Evolutionary conservation across 257 asterid genomes (phyloP).

Genomic region (Orobanche coerulescens): DNA sequence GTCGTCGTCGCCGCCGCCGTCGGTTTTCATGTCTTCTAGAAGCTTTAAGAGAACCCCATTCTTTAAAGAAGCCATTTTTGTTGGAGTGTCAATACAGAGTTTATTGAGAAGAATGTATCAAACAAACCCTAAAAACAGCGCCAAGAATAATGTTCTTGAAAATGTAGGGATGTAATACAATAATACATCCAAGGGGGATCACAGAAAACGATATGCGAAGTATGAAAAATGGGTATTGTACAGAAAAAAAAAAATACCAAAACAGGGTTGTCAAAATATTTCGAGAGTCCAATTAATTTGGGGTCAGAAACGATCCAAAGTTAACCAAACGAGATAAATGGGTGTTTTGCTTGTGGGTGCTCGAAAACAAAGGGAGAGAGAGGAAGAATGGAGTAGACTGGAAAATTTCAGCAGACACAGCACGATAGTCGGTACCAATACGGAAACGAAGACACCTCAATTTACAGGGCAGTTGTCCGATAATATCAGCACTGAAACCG

Average conservation of each 20-base stretch:
- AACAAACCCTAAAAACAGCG: neutral
- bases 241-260: neutral
- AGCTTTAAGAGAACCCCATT: conserved; percentile 54
- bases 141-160: conserved; percentile 1
- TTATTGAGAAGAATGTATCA: neutral
- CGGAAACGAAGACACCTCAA: no score
- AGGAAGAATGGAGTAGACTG: neutral
- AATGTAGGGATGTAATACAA: neutral
- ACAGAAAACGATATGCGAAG: neutral
- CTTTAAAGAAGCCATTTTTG: conserved; percentile 42
- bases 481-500: no score
- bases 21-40: conserved; percentile 42
- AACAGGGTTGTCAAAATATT: neutral
- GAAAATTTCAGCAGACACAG: conserved; percentile 10
- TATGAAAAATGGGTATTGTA: neutral
- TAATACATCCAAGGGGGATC: neutral
- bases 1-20: conserved; percentile 12
- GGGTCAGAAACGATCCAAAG: neutral
- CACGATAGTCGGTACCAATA: no score
- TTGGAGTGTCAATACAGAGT: neutral
- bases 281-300: neutral
- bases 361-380: neutral
- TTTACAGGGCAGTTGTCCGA: no score
- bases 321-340: neutral
- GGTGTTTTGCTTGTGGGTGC: neutral